Percentiles rank a stretch among this genome's conserved stretches.
These are phyloP conservation scores for Colletotrichum spaethianum DNA, from an alignment of 2,329 filamentous ascomycete genomes.

Conservation along the genomic window DNA sequence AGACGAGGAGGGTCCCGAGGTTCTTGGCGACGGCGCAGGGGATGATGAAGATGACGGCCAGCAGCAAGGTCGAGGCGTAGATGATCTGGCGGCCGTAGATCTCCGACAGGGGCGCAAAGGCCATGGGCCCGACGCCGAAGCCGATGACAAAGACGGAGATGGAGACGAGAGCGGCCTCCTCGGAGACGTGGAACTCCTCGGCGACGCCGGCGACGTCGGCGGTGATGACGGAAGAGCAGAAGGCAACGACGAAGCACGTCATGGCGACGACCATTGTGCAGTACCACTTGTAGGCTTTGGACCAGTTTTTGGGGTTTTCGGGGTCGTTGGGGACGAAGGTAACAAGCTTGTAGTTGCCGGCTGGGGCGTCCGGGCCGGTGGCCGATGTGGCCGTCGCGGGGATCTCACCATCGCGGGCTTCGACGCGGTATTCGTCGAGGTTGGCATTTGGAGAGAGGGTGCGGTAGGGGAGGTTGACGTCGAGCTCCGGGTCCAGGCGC, in stretches of 20 bases:
- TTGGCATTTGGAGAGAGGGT: conserved; percentile 73
- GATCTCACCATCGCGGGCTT: conserved; percentile 74
- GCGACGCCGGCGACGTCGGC: conserved; percentile 78
- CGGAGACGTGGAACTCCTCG: conserved; percentile 75
- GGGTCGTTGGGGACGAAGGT: conserved; percentile 78
- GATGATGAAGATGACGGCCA: conserved; percentile 85
- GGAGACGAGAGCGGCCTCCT: conserved; percentile 80
- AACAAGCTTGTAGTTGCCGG: conserved; percentile 65
- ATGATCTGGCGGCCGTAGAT: conserved; percentile 80
- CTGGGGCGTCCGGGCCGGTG: conserved; percentile 31
- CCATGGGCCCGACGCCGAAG: conserved; percentile 85
- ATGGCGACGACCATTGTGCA: conserved; percentile 87
- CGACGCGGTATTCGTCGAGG: conserved; percentile 76
- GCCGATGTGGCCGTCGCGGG: conserved; percentile 53
- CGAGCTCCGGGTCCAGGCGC: conserved; percentile 56
- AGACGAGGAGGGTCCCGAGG: conserved; percentile 82
- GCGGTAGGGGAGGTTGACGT: conserved; percentile 75
- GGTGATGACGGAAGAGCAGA: conserved; percentile 82
- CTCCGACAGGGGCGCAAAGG: conserved; percentile 84
- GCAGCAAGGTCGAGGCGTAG: conserved; percentile 76
- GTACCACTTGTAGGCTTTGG: conserved; percentile 83
- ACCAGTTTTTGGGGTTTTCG: conserved; percentile 90
- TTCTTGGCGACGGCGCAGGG: conserved; percentile 84
- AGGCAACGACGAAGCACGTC: conserved; percentile 82
- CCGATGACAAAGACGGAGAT: conserved; percentile 86